These are phyloP conservation scores for Fonsecaea nubica DNA, from an alignment of 2,329 filamentous ascomycete genomes.

Conservation along the genomic window DNA sequence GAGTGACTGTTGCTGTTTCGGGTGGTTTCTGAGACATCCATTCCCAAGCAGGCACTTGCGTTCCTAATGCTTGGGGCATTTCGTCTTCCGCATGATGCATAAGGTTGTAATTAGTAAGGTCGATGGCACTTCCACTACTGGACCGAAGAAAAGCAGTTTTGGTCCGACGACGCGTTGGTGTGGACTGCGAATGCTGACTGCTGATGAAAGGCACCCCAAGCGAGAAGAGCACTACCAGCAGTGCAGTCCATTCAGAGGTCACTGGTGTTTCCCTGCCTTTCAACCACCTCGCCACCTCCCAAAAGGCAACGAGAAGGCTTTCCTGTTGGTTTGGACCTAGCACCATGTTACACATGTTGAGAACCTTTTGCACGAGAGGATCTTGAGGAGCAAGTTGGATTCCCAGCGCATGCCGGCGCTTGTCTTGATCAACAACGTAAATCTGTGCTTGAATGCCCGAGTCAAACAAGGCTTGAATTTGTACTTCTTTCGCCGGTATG, in stretches of 20 bases:
- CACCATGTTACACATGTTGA: constrained; percentile 69
- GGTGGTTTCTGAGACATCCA: constrained; percentile 59
- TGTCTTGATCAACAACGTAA: constrained; percentile 29
- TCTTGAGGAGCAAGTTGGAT: constrained; percentile 71
- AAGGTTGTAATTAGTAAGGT: constrained; percentile 49
- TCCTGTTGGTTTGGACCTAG: constrained; percentile 65
- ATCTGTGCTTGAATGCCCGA: constrained; percentile 36
- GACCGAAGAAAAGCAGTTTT: constrained; percentile 55
- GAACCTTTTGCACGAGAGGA: constrained; percentile 65
- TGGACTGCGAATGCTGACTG: constrained; percentile 42
- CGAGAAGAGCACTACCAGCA: constrained; percentile 68
- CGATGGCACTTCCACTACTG: constrained; percentile 52
- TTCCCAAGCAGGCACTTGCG: constrained; percentile 70
- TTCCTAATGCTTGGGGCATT: constrained; percentile 52
- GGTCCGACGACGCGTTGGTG: constrained; percentile 48
- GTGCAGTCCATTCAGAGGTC: constrained; percentile 72
- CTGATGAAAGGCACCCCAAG: constrained; percentile 67
- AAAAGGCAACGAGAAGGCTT: constrained; percentile 72
- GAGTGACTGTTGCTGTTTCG: background rate
- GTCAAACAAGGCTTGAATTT: constrained; percentile 26
- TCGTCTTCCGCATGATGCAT: constrained; percentile 57
- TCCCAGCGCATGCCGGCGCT: constrained; percentile 64
- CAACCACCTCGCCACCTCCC: constrained; percentile 75
- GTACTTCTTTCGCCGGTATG: constrained; percentile 29
- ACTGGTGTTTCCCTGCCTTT: constrained; percentile 53